Evolutionary conservation across 1,284 basidiomycete genomes (phyloP).

Genomic region (Tilletia setariae): DNA sequence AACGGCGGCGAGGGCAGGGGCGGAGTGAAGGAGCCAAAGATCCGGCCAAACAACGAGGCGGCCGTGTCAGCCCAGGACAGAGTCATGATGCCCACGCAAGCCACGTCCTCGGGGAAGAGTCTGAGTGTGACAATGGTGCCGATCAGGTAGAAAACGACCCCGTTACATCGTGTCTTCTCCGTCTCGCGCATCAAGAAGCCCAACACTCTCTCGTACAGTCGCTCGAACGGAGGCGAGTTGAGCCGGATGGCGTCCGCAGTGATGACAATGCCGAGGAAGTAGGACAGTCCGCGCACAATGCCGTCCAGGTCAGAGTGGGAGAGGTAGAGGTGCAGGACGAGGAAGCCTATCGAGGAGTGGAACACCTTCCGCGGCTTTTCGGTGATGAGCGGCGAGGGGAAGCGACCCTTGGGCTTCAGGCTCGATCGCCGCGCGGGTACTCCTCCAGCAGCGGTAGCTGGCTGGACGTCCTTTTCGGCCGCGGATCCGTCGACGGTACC

Average conservation of each 20-base stretch:
- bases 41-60: constrained; percentile 85
- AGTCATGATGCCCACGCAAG: constrained; percentile 47
- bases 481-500: background rate
- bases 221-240: constrained; percentile 67
- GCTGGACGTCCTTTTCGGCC: background rate
- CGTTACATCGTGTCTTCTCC: constrained; percentile 69
- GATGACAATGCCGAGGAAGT: constrained; percentile 68
- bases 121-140: constrained; percentile 80
- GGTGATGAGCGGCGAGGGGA: constrained; percentile 3
- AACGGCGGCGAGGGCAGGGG: constrained; percentile 73
- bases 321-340: constrained; percentile 71
- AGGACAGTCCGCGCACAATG: constrained; percentile 67
- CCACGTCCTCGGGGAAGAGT: constrained; percentile 56
- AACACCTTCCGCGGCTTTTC: constrained; percentile 88
- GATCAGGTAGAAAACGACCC: constrained; percentile 91
- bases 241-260: constrained; percentile 78
- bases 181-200: constrained; percentile 92
- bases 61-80: constrained; percentile 72
- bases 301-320: constrained; percentile 56
- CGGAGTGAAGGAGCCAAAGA: constrained; percentile 74
- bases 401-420: constrained; percentile 5
- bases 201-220: constrained; percentile 70
- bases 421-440: background rate
- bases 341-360: constrained; percentile 70
- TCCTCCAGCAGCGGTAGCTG: background rate